A percentile compares a stretch with the other conserved stretches of the same genome.
Evolutionary conservation across 78 protist genomes (phyloP).

Genomic region (Protostelium mycophagum): DNA sequence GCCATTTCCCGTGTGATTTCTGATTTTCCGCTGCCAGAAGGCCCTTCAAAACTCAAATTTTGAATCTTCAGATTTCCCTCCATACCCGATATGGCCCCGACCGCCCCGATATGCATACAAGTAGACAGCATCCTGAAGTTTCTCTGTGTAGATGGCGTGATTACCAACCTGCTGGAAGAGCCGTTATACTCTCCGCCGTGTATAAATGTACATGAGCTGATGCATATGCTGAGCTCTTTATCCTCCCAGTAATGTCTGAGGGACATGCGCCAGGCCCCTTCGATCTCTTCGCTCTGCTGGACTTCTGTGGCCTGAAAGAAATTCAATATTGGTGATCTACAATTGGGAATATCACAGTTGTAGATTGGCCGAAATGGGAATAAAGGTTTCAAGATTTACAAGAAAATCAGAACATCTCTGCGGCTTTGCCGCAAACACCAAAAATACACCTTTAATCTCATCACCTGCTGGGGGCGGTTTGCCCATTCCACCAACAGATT

Average conservation of each 20-base stretch:
- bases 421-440: too few relatives aligned
- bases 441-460: too few relatives aligned
- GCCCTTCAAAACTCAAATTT: too few relatives aligned
- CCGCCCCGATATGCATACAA: neutral
- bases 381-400: too few relatives aligned
- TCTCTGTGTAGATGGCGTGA: neutral
- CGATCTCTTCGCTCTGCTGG: neutral
- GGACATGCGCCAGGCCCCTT: neutral
- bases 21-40: neutral
- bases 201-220: neutral
- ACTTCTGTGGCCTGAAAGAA: neutral
- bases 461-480: neutral
- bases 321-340: neutral
- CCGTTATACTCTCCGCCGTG: neutral
- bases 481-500: neutral
- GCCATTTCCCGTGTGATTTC: neutral
- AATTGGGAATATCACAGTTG: neutral
- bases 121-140: neutral
- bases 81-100: neutral
- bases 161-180: neutral
- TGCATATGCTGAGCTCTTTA: neutral
- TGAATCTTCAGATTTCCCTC: too few relatives aligned
- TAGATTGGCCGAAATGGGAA: too few relatives aligned
- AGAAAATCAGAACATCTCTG: too few relatives aligned
- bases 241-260: neutral